Evolutionary conservation across 23 red algal genomes (phyloP), one percentile per base, ranked within the genome.

Genomic region (Gracilaria domingensis): DNA sequence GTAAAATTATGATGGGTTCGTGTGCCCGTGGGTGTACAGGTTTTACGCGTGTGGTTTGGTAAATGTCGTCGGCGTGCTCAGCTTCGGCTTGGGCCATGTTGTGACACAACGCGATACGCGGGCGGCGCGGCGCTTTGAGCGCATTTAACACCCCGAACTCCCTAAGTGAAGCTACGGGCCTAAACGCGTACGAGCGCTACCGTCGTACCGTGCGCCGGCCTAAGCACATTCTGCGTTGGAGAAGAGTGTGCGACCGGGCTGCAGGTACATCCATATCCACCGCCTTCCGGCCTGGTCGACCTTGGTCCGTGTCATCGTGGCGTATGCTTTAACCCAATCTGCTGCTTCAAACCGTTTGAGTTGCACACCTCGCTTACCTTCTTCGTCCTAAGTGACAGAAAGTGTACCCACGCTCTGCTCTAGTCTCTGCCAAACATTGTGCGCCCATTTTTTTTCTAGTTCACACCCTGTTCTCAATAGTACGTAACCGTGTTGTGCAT

Each of bases 21-120:
- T 28, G 60, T 12, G 3, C 60, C 2, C 9, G 4, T 18, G 24
- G 23, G 60, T 65, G 23, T 5, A 69, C 64, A 69, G 9, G 64
- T 36, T n/a, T 28, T 36, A 69, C 64, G 64, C 64, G 64, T 69
- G 64, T 69, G 4, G 28, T n/a, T n/a, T n/a, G n/a, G n/a, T n/a
- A n/a, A n/a, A n/a, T n/a, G n/a, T n/a, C n/a, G n/a, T n/a, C n/a
- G n/a, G n/a, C n/a, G n/a, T n/a, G n/a, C n/a, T n/a, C n/a, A n/a
- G n/a, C n/a, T n/a, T n/a, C n/a, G n/a, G n/a, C n/a, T n/a, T n/a
- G n/a, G n/a, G n/a, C n/a, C n/a, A n/a, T n/a, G n/a, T n/a, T n/a
- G n/a, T n/a, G n/a, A n/a, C n/a, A n/a, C n/a, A n/a, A n/a, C n/a
- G n/a, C n/a, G n/a, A n/a, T n/a, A n/a, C n/a, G n/a, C n/a, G n/a